Evolutionary conservation across 805 yeast genomes (phyloP).

Genomic region (Metschnikowia gruessii): DNA sequence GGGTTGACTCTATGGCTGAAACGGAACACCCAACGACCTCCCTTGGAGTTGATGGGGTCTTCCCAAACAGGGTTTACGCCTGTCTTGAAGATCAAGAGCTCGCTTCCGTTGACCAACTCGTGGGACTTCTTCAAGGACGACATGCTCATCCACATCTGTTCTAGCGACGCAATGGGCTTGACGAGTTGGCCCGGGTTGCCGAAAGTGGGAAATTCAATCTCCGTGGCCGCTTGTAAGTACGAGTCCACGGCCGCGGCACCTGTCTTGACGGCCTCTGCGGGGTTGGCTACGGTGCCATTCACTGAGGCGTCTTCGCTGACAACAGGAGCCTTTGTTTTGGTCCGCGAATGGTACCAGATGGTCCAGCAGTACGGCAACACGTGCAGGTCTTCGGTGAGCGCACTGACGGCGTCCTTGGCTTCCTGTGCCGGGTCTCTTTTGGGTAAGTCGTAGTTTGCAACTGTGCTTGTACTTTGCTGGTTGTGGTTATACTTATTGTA

Average conservation of each 20-base stretch:
- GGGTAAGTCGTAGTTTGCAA: slow-evolving; percentile 26
- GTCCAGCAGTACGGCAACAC: slow-evolving; percentile 49
- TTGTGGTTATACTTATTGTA: slow-evolving; percentile 6
- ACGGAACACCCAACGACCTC: slow-evolving; percentile 63
- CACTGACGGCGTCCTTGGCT: slow-evolving; percentile 30
- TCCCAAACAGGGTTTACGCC: slow-evolving; percentile 69
- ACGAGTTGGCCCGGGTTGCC: slow-evolving; percentile 19
- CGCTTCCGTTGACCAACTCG: slow-evolving; percentile 46
- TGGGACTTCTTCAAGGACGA: slow-evolving; percentile 37
- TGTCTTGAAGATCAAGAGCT: slow-evolving; percentile 54
- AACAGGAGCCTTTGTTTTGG: slow-evolving; percentile 19
- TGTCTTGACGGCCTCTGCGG: slow-evolving; percentile 16
- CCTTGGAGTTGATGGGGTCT: slow-evolving; percentile 56
- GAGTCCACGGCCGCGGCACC: slow-evolving; percentile 36
- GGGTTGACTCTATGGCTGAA: slow-evolving; percentile 36
- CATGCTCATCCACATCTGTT: slow-evolving; percentile 51
- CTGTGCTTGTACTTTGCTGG: slow-evolving; percentile 2
- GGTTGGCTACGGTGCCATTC: slow-evolving; percentile 15
- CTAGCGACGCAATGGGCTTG: slow-evolving; percentile 44
- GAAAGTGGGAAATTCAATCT: slow-evolving; percentile 38
- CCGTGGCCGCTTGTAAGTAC: slow-evolving; percentile 46
- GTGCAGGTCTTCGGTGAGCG: slow-evolving; percentile 28
- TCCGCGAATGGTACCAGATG: slow-evolving; percentile 46
- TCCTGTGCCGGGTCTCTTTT: slow-evolving; percentile 36
- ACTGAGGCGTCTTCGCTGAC: slow-evolving; percentile 16